phyloP scores from a whole-genome alignment of 106 monocot species.

The Posidonia australis region DNA sequence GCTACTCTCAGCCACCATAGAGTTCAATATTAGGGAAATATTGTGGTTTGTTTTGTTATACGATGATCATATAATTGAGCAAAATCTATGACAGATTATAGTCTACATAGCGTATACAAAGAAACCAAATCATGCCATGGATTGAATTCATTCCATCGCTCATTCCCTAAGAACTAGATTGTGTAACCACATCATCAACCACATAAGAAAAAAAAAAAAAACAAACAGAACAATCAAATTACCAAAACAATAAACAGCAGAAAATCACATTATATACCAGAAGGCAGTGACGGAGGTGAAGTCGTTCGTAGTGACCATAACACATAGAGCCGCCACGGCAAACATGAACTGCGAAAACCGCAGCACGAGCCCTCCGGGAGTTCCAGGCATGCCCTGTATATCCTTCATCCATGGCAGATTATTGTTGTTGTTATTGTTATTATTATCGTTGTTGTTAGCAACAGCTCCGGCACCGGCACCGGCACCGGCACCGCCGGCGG shows the following conservation, averaged over 20 bases:
- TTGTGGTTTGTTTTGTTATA: no score
- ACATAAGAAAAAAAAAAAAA: background rate
- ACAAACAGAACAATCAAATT: background rate
- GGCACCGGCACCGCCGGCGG: background rate
- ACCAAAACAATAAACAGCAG: background rate
- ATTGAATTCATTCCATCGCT: no score
- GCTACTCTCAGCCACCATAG: no score
- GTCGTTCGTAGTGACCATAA: constrained; percentile 81
- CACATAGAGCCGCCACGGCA: constrained; percentile 49
- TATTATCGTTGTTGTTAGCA: constrained; percentile 5
- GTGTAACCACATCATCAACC: no score
- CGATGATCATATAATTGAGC: no score
- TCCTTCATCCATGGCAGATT: constrained; percentile 77
- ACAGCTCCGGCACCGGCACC: background rate
- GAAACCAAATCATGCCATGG: no score
- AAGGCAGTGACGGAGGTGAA: constrained; percentile 88
- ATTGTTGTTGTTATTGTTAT: constrained; percentile 7
- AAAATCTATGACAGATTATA: no score
- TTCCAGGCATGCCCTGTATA: constrained; percentile 80
- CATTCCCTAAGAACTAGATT: no score
- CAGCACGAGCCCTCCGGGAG: constrained; percentile 62
- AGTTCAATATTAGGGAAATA: no score
- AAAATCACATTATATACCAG: constrained; percentile 31
- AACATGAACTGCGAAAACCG: constrained; percentile 63
- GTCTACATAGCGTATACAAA: no score